Evolutionary conservation across 192 early-diverging fungal species (phyloP).

Genomic region (Backusella sp.): DNA sequence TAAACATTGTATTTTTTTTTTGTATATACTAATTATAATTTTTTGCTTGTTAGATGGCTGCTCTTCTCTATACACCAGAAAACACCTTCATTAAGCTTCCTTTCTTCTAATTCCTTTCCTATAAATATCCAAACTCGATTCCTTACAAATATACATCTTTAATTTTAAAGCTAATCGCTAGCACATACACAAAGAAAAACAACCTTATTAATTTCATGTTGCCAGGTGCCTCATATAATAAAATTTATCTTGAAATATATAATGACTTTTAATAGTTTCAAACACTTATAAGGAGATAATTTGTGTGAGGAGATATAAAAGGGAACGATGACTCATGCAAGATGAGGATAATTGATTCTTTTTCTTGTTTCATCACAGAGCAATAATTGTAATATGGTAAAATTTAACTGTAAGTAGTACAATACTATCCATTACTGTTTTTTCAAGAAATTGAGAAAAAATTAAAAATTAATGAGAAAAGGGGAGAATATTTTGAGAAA

Average conservation of each 20-base stretch:
- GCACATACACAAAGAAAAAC: not conserved
- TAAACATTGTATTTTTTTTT: too few species aligned
- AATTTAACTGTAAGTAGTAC: not conserved
- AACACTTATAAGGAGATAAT: not conserved
- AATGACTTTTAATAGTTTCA: not conserved
- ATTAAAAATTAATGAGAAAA: too few species aligned
- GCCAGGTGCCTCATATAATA: conserved; percentile 6
- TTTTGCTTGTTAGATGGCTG: not conserved
- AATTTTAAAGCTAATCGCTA: not conserved
- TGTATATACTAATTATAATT: too few species aligned
- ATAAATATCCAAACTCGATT: not conserved
- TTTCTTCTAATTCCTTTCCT: conserved; percentile 6
- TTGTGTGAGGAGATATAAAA: not conserved
- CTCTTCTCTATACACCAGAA: conserved; percentile 14
- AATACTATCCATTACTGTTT: not conserved
- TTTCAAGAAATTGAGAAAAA: too few species aligned
- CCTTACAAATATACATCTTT: not conserved
- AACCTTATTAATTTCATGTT: not conserved
- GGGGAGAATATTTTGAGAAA: too few species aligned
- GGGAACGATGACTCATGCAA: not conserved
- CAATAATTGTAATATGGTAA: not conserved
- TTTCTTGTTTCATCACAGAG: not conserved
- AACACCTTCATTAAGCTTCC: conserved; percentile 21
- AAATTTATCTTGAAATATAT: not conserved
- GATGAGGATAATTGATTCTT: not conserved